A percentile compares a stretch with the other conserved stretches of the same genome.
These are phyloP conservation scores for Limonium bicolor DNA, from an alignment of 148 eudicot species.

Conservation along the genomic window DNA sequence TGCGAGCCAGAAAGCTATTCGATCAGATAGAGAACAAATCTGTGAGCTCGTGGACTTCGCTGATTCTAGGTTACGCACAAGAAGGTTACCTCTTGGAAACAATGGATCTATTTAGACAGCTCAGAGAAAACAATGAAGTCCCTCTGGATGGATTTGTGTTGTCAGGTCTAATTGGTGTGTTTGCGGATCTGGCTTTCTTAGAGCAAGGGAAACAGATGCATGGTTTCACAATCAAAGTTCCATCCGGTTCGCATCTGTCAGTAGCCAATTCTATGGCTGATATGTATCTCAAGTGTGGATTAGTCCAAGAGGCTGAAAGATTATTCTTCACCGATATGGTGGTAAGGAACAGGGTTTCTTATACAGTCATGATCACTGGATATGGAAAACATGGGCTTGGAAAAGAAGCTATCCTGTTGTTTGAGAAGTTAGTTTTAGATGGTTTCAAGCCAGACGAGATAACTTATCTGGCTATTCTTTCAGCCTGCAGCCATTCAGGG, in stretches of 20 bases:
- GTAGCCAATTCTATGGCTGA: conserved; percentile 60
- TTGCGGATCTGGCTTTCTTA: conserved; percentile 66
- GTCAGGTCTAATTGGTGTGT: conserved; percentile 55
- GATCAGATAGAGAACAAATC: conserved; percentile 40
- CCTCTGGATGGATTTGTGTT: conserved; percentile 46
- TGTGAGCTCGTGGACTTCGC: conserved; percentile 54
- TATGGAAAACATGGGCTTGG: conserved; percentile 78
- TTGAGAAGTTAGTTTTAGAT: conserved; percentile 33
- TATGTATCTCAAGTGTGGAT: conserved; percentile 77
- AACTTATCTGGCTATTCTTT: conserved; percentile 65
- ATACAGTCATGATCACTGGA: conserved; percentile 73
- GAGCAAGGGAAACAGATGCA: conserved; percentile 81
- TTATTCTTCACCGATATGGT: conserved; percentile 43
- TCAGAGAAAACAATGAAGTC: conserved; percentile 24
- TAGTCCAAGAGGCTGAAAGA: conserved; percentile 50
- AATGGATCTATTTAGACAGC: conserved; percentile 51
- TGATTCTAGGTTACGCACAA: conserved; percentile 66
- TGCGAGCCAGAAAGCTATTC: conserved; percentile 42
- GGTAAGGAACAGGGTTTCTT: conserved; percentile 46
- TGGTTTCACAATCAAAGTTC: conserved; percentile 37
- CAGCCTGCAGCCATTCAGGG: conserved; percentile 89
- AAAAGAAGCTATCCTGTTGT: conserved; percentile 32
- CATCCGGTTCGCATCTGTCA: conserved; percentile 34
- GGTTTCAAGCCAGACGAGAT: conserved; percentile 54
- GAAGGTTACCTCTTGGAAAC: conserved; percentile 32